These are phyloP conservation scores for Coffea eugenioides DNA, from an alignment of 257 asterid species.

Conservation along the genomic window DNA sequence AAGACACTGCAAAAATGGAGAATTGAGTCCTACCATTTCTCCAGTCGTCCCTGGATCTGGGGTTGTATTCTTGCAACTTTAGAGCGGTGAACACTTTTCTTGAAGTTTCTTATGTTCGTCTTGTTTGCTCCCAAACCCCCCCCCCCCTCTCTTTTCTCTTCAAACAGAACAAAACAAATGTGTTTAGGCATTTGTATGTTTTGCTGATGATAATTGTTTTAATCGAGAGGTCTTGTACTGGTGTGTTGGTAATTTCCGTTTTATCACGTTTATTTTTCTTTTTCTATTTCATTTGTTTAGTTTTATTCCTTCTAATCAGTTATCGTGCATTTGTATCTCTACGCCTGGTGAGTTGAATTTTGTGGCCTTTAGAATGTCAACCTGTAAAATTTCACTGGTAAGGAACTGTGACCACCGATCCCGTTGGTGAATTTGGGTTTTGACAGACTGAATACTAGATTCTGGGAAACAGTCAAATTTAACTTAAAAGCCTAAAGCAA, in stretches of 20 bases:
- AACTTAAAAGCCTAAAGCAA: too few relatives aligned
- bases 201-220: neutral
- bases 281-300: neutral
- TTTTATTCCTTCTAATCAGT: too few relatives aligned
- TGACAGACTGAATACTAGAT: neutral
- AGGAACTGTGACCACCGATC: neutral
- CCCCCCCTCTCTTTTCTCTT: too few relatives aligned
- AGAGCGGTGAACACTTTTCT: neutral
- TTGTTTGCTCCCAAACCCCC: neutral
- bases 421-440: neutral
- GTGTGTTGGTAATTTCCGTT: neutral
- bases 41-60: neutral
- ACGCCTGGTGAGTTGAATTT: neutral
- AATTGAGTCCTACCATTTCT: neutral
- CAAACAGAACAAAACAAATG: too few relatives aligned
- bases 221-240: too few relatives aligned
- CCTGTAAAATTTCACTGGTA: neutral
- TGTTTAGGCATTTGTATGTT: neutral
- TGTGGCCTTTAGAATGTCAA: too few relatives aligned
- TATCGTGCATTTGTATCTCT: too few relatives aligned
- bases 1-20: neutral
- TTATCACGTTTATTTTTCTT: neutral
- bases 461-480: too few relatives aligned
- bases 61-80: neutral
- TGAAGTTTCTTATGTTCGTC: neutral